Percentiles rank a stretch among this genome's conserved stretches.
These are phyloP conservation scores for Trichoderma erinaceum DNA, from an alignment of 495 filamentous ascomycete genomes.

Conservation along the genomic window DNA sequence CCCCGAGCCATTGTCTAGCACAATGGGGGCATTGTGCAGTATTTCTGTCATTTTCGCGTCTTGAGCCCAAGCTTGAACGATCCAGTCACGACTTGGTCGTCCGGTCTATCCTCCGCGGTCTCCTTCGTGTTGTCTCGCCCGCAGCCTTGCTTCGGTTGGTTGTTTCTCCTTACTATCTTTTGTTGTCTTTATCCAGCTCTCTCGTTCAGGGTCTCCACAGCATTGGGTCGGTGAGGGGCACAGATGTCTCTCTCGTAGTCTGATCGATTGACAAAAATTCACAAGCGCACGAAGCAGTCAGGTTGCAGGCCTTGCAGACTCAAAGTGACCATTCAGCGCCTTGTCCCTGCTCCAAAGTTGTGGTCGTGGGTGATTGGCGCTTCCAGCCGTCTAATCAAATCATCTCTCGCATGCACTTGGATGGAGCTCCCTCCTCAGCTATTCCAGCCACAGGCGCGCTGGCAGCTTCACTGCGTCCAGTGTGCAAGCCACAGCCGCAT, in stretches of 20 bases:
- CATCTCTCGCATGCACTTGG: constrained; percentile 1
- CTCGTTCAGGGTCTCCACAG: background rate
- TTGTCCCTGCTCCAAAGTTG: background rate
- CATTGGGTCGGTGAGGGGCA: background rate
- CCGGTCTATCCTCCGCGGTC: background rate
- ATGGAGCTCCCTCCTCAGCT: constrained; percentile 7
- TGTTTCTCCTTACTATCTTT: background rate
- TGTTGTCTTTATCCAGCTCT: background rate
- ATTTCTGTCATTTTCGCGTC: constrained; percentile 63
- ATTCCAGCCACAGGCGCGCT: constrained; percentile 3
- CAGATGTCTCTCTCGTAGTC: background rate
- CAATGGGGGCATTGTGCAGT: constrained; percentile 93
- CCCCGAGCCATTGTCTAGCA: constrained; percentile 97
- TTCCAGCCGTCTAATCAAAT: background rate
- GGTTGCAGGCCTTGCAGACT: constrained; percentile 5
- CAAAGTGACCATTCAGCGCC: background rate
- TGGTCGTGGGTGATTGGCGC: constrained; percentile 12
- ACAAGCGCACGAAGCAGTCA: background rate
- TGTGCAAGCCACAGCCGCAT: constrained; percentile 9
- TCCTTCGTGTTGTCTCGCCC: background rate
- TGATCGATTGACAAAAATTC: background rate
- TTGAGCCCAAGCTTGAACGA: background rate
- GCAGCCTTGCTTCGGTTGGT: background rate
- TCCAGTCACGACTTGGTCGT: background rate
- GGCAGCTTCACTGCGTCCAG: background rate